These are phyloP conservation scores for Mycena maculata DNA, from an alignment of 768 basidiomycete genomes.

Conservation along the genomic window DNA sequence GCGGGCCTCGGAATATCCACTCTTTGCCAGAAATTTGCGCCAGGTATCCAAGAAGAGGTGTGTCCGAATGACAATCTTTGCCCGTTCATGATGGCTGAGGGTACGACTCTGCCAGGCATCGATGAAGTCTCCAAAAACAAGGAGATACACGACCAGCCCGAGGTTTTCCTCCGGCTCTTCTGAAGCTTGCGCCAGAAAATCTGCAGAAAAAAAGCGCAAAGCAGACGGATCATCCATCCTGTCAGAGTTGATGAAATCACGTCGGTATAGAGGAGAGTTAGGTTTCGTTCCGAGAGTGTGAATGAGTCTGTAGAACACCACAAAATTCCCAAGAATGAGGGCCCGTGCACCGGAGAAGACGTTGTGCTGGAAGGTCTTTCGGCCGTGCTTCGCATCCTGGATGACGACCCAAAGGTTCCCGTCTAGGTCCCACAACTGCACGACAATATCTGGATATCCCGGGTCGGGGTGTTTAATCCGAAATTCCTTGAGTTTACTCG, in stretches of 20 bases:
- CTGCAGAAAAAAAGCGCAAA: constrained; percentile 12
- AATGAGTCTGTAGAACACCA: constrained; percentile 6
- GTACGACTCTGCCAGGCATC: constrained; percentile 22
- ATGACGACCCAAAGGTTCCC: constrained; percentile 16
- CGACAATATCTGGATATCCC: neutral
- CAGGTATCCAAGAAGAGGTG: constrained; percentile 27
- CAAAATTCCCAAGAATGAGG: constrained; percentile 10
- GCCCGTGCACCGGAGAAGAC: constrained; percentile 3
- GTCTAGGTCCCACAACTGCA: neutral
- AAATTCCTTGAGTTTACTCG: neutral
- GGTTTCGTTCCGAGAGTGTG: constrained; percentile 2
- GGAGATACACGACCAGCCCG: constrained; percentile 15
- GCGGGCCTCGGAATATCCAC: constrained; percentile 18
- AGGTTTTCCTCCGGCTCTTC: constrained; percentile 9
- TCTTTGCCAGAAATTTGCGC: constrained; percentile 18
- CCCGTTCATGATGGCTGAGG: constrained; percentile 12
- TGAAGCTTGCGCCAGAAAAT: neutral
- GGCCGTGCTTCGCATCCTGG: constrained; percentile 26
- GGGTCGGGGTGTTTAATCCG: constrained; percentile 13
- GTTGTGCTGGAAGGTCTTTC: constrained; percentile 22
- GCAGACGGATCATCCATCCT: constrained; percentile 17
- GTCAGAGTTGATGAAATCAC: constrained; percentile 7
- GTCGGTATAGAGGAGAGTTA: neutral
- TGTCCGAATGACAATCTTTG: constrained; percentile 21
- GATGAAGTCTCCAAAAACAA: constrained; percentile 21